These are phyloP conservation scores for Coniochaeta sp. DNA, from an alignment of 2,329 filamentous ascomycete species.

Conservation along the genomic window DNA sequence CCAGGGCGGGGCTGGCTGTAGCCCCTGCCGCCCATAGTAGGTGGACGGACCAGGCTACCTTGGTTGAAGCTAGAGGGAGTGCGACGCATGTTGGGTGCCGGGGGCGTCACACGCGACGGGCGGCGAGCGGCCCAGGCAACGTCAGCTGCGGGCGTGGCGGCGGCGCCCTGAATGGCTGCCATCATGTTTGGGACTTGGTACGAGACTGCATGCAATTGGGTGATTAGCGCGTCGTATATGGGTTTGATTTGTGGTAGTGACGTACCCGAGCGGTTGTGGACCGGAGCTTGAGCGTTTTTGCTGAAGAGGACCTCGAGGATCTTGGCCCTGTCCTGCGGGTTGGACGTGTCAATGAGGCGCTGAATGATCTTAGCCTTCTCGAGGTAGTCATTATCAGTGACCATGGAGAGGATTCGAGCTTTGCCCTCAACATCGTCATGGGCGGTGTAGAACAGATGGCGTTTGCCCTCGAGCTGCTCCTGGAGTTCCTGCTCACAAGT, in stretches of 20 bases:
- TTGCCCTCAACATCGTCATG: neutral
- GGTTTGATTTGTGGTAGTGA: neutral
- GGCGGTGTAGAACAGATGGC: neutral
- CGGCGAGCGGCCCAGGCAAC: neutral
- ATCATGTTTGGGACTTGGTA: neutral
- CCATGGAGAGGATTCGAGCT: neutral
- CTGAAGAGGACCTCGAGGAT: conserved; percentile 1
- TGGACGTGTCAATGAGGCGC: neutral
- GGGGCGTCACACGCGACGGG: neutral
- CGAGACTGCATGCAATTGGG: neutral
- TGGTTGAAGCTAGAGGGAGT: neutral
- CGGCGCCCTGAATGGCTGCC: neutral
- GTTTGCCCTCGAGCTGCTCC: conserved; percentile 4
- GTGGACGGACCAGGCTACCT: neutral
- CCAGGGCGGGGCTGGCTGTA: neutral
- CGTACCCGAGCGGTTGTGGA: neutral
- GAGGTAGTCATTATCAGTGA: neutral
- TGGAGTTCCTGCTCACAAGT: neutral
- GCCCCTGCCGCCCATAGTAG: neutral
- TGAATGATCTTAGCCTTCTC: conserved; percentile 2
- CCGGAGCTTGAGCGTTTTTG: neutral
- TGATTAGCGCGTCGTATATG: neutral
- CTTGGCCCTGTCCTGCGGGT: neutral
- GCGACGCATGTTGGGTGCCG: neutral
- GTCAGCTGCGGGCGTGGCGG: neutral